Base-by-base conservation (phyloP, 73 alveolate genomes). In the Paramecium caudatum region DNA sequence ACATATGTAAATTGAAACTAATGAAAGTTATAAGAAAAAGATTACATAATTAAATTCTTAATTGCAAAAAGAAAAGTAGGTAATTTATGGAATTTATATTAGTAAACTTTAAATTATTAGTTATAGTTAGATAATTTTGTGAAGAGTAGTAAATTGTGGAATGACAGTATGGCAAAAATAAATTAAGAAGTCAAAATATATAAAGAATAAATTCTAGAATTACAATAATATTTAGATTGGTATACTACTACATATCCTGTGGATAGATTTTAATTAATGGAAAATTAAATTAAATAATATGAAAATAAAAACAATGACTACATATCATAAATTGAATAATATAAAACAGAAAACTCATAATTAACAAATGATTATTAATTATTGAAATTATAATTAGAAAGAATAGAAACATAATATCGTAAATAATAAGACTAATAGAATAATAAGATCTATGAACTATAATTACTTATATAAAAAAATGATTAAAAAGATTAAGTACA, bases 1-100 rank as follows among this genome's bases (percentile, higher is more conserved):
- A 15, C 8, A 55, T 55, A 27, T 55, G 45, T 27, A 55, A 3
- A 10, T 55, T 4, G 80, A 55, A 3, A 55, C 80, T 2, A 55
- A 55, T 55, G 80, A 55, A 23, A 55, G 80, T 55, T 55, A 55
- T 55, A 55, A 55, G 30, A 55, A 55, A 55, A 55, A 55, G 80
- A 55, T 55, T 10, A 21, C 80, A 27, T 55, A 55, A 55, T 55
- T 55, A 55, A 55, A 55, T 23, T 55, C 23, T 27, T 55, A 55
- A 55, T 55, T 55, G 4, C 45, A 55, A 55, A 55, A 55, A 23
- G 80, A 55, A 55, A 55, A 55, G 30, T 55, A 55, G 7, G 80
- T 55, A 55, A 23, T 19, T 2, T 5, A 5, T 23, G 8, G 0
- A 3, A 23, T 55, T 7, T 23, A 23, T 55, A 4, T 27, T 55